Base-by-base conservation (phyloP, 2,329 filamentous ascomycete genomes). In the Lasiodiplodia gonubiensis region DNA sequence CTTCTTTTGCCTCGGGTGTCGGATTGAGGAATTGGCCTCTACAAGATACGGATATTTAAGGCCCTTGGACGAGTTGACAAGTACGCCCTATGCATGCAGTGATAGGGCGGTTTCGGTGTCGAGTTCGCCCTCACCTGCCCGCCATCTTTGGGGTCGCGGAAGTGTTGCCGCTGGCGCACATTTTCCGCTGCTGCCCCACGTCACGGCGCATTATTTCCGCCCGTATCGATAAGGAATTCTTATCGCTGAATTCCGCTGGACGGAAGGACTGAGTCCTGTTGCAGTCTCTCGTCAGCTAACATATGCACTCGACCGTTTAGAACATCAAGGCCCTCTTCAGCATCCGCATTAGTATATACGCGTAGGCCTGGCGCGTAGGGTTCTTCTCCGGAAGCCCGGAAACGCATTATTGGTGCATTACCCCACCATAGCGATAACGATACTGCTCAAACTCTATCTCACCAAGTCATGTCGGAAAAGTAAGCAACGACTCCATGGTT, bases 101-200 rank as follows among this genome's bases (percentile, higher is more conserved):
- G 14, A 7, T 4, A 10, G 35, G 27, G 59, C 18, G 27, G 18
- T 51, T 23, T 10, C 4, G 8, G 12, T 51, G 59, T 39, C 33
- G n/a, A 51, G n/a, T 46, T 63, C 46, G 59, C 46, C 21, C 27
- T 63, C 59, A 48, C 27, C 46, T 63, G 23, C 59, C 59, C 11
- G 30, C 30, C 27, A 33, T 5, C 10, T 18, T n/a, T 42, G 23
- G 30, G 30, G 21, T 2, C n/a, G 59, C 59, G 59, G 59, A 63
- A 63, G 11, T 30, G 3, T 14, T 27, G 59, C 59, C 59, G 59
- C 59, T 6, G 12, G 55, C 39, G 55, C 55, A 37, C 27, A 18
- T 18, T 35, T 63, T 63, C 59, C 59, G 59, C 39, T n/a, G 23
- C 11, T 35, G 11, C 46, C 30, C 30, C 27, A 33, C 37, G 23